phyloP scores from a whole-genome alignment of 2,329 filamentous ascomycete species.

The Chalara sp. region DNA sequence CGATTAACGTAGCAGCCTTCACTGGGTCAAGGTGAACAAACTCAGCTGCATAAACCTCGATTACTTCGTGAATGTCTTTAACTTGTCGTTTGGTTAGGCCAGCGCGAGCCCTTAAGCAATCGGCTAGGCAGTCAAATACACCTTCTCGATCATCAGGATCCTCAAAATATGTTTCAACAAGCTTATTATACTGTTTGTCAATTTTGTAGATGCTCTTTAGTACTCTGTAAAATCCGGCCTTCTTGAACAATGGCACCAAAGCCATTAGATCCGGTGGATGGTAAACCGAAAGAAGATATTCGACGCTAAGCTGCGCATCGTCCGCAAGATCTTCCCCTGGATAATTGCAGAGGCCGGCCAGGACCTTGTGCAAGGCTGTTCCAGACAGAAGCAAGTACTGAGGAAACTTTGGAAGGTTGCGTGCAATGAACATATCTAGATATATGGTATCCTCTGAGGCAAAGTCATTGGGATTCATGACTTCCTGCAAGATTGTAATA shows the following conservation, averaged over 20 bases:
- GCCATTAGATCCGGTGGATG: slow-evolving; percentile 75
- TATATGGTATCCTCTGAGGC: slow-evolving; percentile 80
- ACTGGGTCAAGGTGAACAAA: slow-evolving; percentile 51
- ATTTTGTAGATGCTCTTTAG: slow-evolving; percentile 80
- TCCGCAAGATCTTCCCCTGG: slow-evolving; percentile 75
- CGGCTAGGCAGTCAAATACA: slow-evolving; percentile 73
- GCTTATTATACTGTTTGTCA: slow-evolving; percentile 71
- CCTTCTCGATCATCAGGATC: slow-evolving; percentile 69
- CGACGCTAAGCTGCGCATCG: slow-evolving; percentile 93
- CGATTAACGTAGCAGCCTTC: slow-evolving; percentile 49
- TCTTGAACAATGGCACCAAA: slow-evolving; percentile 70
- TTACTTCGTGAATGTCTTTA: slow-evolving; percentile 59
- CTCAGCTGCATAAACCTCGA: slow-evolving; percentile 49
- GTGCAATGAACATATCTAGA: slow-evolving; percentile 95
- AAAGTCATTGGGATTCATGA: slow-evolving; percentile 77
- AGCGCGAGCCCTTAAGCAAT: slow-evolving; percentile 62
- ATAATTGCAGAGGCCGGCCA: slow-evolving; percentile 78
- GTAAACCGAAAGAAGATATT: slow-evolving; percentile 90
- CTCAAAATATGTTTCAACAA: slow-evolving; percentile 78
- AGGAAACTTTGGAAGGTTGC: slow-evolving; percentile 92
- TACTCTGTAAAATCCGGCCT: slow-evolving; percentile 83
- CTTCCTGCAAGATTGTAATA: slow-evolving; percentile 80
- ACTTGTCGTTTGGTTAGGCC: slow-evolving; percentile 62
- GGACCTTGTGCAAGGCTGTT: slow-evolving; percentile 72
- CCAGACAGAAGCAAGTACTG: slow-evolving; percentile 91